Conservation (phyloP, 768 basidiomycete species). For the Daedalea quercina region DNA sequence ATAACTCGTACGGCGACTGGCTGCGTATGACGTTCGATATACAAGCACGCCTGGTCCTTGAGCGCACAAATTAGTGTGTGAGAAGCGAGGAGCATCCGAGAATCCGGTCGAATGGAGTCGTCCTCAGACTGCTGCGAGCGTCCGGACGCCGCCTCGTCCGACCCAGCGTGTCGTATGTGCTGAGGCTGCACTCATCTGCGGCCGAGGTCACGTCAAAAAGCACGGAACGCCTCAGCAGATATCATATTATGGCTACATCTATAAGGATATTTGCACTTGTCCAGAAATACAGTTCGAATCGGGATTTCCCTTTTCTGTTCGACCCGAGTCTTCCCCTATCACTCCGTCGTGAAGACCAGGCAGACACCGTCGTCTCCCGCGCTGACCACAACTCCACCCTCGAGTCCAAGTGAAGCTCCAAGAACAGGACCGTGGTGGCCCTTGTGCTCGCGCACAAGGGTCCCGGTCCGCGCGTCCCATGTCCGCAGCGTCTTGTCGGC, state of each 20-base stretch:
- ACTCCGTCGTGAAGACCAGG: slow-evolving; percentile 71
- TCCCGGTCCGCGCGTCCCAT: slow-evolving; percentile 89
- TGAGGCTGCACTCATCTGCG: not conserved
- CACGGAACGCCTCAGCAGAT: not conserved
- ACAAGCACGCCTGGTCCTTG: too few species aligned
- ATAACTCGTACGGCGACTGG: too few species aligned
- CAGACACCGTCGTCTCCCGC: slow-evolving; percentile 89
- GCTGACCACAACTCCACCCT: slow-evolving; percentile 72
- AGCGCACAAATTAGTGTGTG: too few species aligned
- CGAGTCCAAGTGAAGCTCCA: slow-evolving; percentile 61
- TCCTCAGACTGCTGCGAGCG: too few species aligned
- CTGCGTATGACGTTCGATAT: too few species aligned
- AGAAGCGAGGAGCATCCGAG: too few species aligned
- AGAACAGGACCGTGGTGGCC: slow-evolving; percentile 81
- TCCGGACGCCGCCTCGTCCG: too few species aligned
- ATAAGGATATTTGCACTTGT: not conserved
- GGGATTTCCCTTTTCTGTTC: not conserved
- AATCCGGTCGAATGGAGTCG: too few species aligned
- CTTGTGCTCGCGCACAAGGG: slow-evolving; percentile 68
- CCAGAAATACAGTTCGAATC: not conserved
- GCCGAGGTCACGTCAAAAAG: too few species aligned
- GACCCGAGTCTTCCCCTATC: not conserved
- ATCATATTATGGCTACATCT: not conserved
- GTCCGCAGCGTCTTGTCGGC: slow-evolving; percentile 83
- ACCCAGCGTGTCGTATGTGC: too few species aligned